Evolutionary conservation across 2,329 filamentous ascomycete species (phyloP), one percentile per base, ranked within the genome.

Genomic region (Beauveria medogensis): DNA sequence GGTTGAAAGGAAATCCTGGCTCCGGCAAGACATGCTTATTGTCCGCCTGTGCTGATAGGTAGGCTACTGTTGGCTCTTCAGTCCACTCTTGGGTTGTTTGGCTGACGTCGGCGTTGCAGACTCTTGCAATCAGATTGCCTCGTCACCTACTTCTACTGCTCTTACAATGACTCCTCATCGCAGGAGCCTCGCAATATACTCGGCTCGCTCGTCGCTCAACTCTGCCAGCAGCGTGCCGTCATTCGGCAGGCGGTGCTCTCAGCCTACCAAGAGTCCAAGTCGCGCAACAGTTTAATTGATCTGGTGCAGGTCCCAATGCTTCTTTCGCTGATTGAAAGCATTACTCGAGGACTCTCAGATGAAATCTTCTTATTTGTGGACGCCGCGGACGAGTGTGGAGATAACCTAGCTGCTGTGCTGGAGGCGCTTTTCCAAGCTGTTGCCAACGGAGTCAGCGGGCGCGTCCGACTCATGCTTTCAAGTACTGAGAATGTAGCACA

Each of bases 81-180:
- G 3, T 16, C 3, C 26, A 37, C 10, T 41, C 26, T 47, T 16
- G 9, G n/a, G 30, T 28, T 20, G 14, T 8, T 14, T 41, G 2
- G 41, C 54, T 56, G 54, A 56, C 20, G 9, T 37, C 3, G 26
- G 10, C 12, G 18, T 9, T 20, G 51, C n/a, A 60, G 59, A 20
- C 59, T 60, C 6, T 26, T 55, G 24, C 50, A 46, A 20, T 12
- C 26, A 51, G 20, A 24, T 7, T 34, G 43, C 37, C 3, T 41
- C n/a, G 59, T 61, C 30, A 18, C 53, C 3, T 51, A 61, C 46
- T 61, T 61, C 50, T 61, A 61, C 26, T 61, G 59, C 34, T 61
- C 59, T 18, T 56, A 51, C 22, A 61, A 61, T 46, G 48, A 50
- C 18, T 47, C 52, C 4, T 55, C 46, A 20, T 57, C 59, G 6